Conservation (phyloP, 768 basidiomycete species). For the Auricularia heimuer region DNA sequence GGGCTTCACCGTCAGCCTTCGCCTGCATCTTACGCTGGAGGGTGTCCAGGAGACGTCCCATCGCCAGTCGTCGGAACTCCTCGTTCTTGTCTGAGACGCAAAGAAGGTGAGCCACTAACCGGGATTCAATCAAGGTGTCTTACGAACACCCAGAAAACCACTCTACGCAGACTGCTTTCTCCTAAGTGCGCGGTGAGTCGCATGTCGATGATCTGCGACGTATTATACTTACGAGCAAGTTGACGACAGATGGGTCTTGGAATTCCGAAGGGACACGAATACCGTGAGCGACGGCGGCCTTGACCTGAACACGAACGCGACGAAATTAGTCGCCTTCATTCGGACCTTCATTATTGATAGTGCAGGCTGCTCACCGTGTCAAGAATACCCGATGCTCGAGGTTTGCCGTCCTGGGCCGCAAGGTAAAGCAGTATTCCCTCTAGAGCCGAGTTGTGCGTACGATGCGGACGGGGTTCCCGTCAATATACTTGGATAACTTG, state of each 20-base stretch:
- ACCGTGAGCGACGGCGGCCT: constrained; percentile 61
- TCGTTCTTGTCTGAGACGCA: constrained; percentile 48
- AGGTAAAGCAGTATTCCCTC: neutral
- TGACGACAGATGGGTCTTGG: constrained; percentile 47
- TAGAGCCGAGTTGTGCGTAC: constrained; percentile 8
- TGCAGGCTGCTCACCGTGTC: constrained; percentile 41
- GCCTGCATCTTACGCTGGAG: constrained; percentile 51
- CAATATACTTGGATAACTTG: constrained; percentile 57
- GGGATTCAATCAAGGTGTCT: neutral
- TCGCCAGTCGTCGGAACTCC: constrained; percentile 64
- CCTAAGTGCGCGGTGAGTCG: constrained; percentile 26
- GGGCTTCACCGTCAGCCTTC: constrained; percentile 38
- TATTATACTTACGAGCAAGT: constrained; percentile 39
- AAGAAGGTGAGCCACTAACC: neutral
- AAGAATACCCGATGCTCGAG: constrained; percentile 63
- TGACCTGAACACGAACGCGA: constrained; percentile 31
- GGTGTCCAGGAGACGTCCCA: constrained; percentile 66
- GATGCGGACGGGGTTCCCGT: constrained; percentile 58
- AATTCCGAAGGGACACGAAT: constrained; percentile 65
- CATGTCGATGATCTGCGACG: neutral
- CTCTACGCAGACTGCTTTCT: constrained; percentile 64
- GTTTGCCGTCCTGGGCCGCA: constrained; percentile 45
- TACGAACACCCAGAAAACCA: constrained; percentile 54
- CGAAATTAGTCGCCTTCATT: too few relatives aligned
- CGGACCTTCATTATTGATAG: too few relatives aligned